These are phyloP conservation scores for Phytophthora palmivora DNA, from an alignment of 352 stramenopile species.

Conservation along the genomic window DNA sequence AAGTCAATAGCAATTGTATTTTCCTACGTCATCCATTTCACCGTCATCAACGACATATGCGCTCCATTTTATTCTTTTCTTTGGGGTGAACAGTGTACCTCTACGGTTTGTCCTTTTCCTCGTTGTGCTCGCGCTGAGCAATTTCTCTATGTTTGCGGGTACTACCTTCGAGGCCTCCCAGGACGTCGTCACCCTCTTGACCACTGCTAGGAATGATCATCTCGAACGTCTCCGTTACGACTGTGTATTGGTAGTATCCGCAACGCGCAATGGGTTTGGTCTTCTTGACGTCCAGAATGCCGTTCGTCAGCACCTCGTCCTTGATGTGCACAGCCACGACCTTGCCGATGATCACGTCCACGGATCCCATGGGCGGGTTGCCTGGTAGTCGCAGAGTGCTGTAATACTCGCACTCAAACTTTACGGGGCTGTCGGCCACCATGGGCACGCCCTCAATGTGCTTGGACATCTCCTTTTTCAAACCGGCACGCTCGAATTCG, in stretches of 20 bases:
- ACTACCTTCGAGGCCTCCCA: slow-evolving; percentile 35
- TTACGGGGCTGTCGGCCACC: slow-evolving; percentile 42
- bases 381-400: slow-evolving; percentile 41
- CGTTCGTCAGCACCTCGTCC: slow-evolving; percentile 40
- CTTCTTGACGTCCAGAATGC: slow-evolving; percentile 45
- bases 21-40: slow-evolving; percentile 5
- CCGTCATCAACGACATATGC: too few relatives aligned
- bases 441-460: slow-evolving; percentile 36
- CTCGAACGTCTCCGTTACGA: slow-evolving; percentile 42
- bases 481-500: slow-evolving; percentile 37
- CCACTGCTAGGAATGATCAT: slow-evolving; percentile 39
- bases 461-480: slow-evolving; percentile 38
- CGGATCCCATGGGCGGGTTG: slow-evolving; percentile 41
- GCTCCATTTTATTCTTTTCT: too few relatives aligned
- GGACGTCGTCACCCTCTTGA: slow-evolving; percentile 33
- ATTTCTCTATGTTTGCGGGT: slow-evolving; percentile 38
- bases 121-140: slow-evolving; percentile 22
- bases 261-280: slow-evolving; percentile 41
- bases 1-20: slow-evolving; percentile 27
- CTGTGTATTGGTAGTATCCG: slow-evolving; percentile 44
- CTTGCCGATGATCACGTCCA: slow-evolving; percentile 46
- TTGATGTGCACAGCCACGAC: slow-evolving; percentile 44
- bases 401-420: slow-evolving; percentile 47
- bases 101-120: slow-evolving; percentile 19
- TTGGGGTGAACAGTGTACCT: background rate